Evolutionary conservation across 2,329 filamentous ascomycete genomes (phyloP).

Genomic region (Verticillium zaregamsianum): DNA sequence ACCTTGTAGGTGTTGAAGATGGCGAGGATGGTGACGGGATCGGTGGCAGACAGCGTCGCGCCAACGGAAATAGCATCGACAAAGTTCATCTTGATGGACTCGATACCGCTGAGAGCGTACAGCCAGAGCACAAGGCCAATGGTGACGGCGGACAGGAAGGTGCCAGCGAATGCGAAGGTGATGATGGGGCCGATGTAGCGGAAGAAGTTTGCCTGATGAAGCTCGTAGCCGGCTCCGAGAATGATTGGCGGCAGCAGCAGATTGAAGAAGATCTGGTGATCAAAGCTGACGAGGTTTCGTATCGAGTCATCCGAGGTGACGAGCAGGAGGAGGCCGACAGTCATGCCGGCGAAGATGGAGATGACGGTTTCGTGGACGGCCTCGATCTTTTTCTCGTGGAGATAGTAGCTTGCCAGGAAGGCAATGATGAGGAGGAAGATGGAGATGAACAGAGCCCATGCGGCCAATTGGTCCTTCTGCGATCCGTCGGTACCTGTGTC

Average conservation of each 20-base stretch:
- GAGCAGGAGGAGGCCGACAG: slow-evolving; percentile 83
- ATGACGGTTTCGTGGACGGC: slow-evolving; percentile 97
- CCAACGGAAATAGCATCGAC: slow-evolving; percentile 96
- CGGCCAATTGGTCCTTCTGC: slow-evolving; percentile 90
- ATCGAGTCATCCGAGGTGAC: slow-evolving; percentile 79
- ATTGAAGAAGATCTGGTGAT: slow-evolving; percentile 99
- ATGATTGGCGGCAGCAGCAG: slow-evolving; percentile 97
- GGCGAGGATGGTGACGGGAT: slow-evolving; percentile 94
- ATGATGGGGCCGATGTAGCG: slow-evolving; percentile 95
- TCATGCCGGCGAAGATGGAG: slow-evolving; percentile 98
- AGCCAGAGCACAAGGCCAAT: slow-evolving; percentile 84
- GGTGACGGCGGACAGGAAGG: slow-evolving; percentile 94
- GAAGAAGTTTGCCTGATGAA: slow-evolving; percentile 99
- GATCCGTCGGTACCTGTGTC: slow-evolving; percentile 25
- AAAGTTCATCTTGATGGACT: slow-evolving; percentile 81
- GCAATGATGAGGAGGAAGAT: slow-evolving; percentile 91
- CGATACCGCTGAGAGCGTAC: slow-evolving; percentile 82
- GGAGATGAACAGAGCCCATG: slow-evolving; percentile 96
- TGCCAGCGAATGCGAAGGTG: slow-evolving; percentile 95
- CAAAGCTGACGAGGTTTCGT: slow-evolving; percentile 87
- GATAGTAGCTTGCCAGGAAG: slow-evolving; percentile 93
- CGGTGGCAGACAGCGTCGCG: slow-evolving; percentile 92
- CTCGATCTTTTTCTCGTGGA: slow-evolving; percentile 95
- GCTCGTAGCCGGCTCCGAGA: slow-evolving; percentile 90
- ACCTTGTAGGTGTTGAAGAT: slow-evolving; percentile 99